Evolutionary conservation across 2,329 filamentous ascomycete genomes (phyloP), one percentile per base, ranked within the genome.

Genomic region (Aphanoascus verrucosus): DNA sequence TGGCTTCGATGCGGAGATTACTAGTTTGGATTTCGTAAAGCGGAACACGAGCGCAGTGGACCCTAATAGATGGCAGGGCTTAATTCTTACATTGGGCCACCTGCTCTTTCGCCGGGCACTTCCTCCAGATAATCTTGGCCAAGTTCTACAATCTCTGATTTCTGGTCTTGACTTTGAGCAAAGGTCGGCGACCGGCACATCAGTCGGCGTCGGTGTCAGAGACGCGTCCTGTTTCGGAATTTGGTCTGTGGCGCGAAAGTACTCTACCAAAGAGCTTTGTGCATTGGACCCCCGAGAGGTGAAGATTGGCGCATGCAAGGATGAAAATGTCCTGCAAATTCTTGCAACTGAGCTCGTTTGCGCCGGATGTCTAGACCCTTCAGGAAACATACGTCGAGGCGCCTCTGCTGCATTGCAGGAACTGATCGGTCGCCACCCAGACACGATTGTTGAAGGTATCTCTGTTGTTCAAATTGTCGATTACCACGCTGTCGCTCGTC

Each of bases 211-310:
- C 1, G 95, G 94, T 61, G 90, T 98, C 14, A 82, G 93, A 45
- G 93, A 98, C 71, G 91, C 93, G 11, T 88, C 93, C 2, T 96
- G 90, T 66, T 98, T 97, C 66, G 93, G 93, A 5, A 84, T 97
- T 20, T 98, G 93, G 93, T 86, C 90, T 1, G 68, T 97, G 6
- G 88, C 91, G 19, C 80, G 93, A 53, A 84, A 91, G 52, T 98
- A 97, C 62, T 83, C 81, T 1, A 95, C 89, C 0, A 64, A 74
- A 0, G 91, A 97, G 66, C 76, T 97, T 5, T 74, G 85, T 9
- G 74, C 74, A 0, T 78, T 94, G 1, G 72, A 80, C 1, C 49
- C 61, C 2, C 61, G 64, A 38, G 53, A 58, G 8, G 62, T 70
- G 7, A 63, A 62, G 23, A 61, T 65, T 0, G 55, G 66, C 7